Evolutionary conservation across 2,329 filamentous ascomycete species (phyloP), one percentile per base, ranked within the genome.

Genomic region (Zasmidium cellare): DNA sequence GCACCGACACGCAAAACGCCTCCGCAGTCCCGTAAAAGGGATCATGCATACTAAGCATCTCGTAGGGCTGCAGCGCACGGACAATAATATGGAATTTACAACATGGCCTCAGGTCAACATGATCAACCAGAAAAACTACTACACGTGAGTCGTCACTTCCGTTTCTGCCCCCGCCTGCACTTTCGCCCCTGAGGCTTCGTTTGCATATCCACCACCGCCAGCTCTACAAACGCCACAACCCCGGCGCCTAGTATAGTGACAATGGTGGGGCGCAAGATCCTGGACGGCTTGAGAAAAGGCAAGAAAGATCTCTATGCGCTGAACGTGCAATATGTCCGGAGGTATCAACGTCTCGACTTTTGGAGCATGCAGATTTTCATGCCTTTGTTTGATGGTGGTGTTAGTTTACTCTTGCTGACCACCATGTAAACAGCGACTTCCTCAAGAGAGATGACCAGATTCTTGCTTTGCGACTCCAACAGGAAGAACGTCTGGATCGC

Each of bases 121-220:
- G 69, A 99, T 99, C 77, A 99, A 99, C 74, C 94, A 99, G 76
- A 99, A 99, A 80, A 99, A 99, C 76, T 99, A 99, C 76, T 97
- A 97, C 75, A 96, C 92, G 91, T 94, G 82, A 61, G 87, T 79
- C 50, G 44, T 45, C 12, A n/a, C 35, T 41, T 41, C 35, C 35
- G 28, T 53, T 20, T 51, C 20, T 54, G 20, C 46, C 35, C 53
- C 52, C 16, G 35, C 35, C 35, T 18, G 16, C 35, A 23, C 41
- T 48, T 48, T 38, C 25, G 46, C 47, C 49, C 23, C 45, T 51
- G 35, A 6, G 38, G 20, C 41, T 46, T 24, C 35, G 28, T 20
- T 51, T 16, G 18, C 25, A 5, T n/a, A 9, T 19, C 48, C 48
- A 49, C 20, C 48, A 31, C 25, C 25, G 23, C 24, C 12, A 49